These are phyloP conservation scores for Pseudonitzschia multiseries DNA, from an alignment of 108 stramenopile genomes.

Conservation along the genomic window DNA sequence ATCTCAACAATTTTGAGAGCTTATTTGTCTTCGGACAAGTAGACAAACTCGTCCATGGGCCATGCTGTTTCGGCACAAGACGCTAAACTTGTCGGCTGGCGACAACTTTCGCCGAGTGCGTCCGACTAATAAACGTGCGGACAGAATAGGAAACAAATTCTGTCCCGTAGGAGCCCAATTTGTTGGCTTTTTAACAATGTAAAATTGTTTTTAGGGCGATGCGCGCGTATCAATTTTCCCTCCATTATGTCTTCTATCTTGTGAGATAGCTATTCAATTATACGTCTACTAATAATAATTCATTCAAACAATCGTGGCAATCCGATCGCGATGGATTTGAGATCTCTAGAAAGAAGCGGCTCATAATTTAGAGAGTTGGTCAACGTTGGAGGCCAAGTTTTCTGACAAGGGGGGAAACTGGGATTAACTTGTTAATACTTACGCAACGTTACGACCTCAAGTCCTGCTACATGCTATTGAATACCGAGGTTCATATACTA, in stretches of 20 bases:
- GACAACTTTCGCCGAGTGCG: neutral
- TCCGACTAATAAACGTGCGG: neutral
- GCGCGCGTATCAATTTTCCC: slow-evolving; percentile 3
- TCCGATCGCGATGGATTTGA: neutral
- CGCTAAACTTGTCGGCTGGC: neutral
- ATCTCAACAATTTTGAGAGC: neutral
- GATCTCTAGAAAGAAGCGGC: neutral
- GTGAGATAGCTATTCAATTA: neutral
- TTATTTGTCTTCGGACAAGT: neutral
- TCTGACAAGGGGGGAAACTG: neutral
- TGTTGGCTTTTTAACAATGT: neutral
- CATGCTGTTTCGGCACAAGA: neutral
- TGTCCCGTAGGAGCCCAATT: neutral
- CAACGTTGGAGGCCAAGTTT: neutral
- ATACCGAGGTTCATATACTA: neutral
- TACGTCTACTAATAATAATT: neutral
- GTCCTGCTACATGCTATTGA: neutral
- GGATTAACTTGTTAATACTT: neutral
- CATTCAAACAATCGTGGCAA: neutral
- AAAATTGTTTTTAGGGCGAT: neutral
- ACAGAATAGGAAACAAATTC: neutral
- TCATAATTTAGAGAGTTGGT: slow-evolving; percentile 7
- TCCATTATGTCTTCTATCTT: neutral
- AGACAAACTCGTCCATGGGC: neutral
- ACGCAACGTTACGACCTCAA: neutral